Evolutionary conservation across 169 alveolate genomes (phyloP).

Genomic region (Toxoplasma gondii): DNA sequence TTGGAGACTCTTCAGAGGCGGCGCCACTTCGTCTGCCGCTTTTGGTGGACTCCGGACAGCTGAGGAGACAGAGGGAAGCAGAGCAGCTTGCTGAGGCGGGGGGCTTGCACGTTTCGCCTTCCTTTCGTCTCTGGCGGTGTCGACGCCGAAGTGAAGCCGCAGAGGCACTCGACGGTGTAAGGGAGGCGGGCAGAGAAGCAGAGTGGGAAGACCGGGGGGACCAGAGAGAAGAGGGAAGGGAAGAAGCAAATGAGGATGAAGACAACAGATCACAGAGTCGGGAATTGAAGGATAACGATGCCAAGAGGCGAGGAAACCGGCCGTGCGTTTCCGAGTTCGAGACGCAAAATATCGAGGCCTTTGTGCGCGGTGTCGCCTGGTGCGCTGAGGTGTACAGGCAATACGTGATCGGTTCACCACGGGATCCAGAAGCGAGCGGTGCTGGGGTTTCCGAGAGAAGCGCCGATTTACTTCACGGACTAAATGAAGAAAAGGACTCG

Average conservation of each 20-base stretch:
- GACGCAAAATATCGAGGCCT: conserved; percentile 18
- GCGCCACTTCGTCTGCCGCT: conserved; percentile 19
- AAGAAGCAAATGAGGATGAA: background rate
- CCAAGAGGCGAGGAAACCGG: background rate
- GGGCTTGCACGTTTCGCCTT: background rate
- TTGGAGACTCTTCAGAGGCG: background rate
- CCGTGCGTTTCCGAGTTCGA: conserved; percentile 1
- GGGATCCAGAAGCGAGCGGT: too few species aligned
- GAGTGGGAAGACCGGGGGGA: background rate
- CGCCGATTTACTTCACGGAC: too few species aligned
- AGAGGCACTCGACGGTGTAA: too few species aligned
- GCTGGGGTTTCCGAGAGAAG: too few species aligned
- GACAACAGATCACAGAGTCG: background rate
- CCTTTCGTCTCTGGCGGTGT: background rate
- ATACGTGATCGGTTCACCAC: background rate
- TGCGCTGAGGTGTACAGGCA: conserved; percentile 6
- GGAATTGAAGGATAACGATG: background rate
- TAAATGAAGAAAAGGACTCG: too few species aligned
- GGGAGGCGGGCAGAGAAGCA: background rate
- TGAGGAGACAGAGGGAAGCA: background rate
- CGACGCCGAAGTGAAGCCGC: too few species aligned
- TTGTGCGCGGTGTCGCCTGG: background rate
- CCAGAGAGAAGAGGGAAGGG: background rate
- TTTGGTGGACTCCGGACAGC: background rate
- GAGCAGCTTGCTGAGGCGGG: conserved; percentile 3